Evolutionary conservation across 345 rosid species (phyloP).

Genomic region (sweet orange (Citrus sinensis)): DVS_A1.0 CM039168.1:1482001-1482500

Average conservation of each 20-base stretch:
- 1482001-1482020: neutral
- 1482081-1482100: too few relatives aligned
- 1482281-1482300: conserved; percentile 30
- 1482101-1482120: too few relatives aligned
- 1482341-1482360: neutral
- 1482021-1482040: neutral
- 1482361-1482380: neutral
- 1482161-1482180: neutral
- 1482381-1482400: neutral
- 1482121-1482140: neutral
- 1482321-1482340: conserved; percentile 21
- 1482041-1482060: too few relatives aligned
- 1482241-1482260: conserved; percentile 21
- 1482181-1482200: neutral
- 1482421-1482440: neutral
- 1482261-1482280: conserved; percentile 37
- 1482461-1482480: neutral
- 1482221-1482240: conserved; percentile 25
- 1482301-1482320: conserved; percentile 36
- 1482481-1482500: neutral
- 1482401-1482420: neutral
- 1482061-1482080: too few relatives aligned
- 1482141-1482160: neutral
- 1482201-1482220: neutral
- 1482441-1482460: neutral